phyloP scores from a whole-genome alignment of 148 eudicot species.

The Heliamphora exappendiculata region DNA sequence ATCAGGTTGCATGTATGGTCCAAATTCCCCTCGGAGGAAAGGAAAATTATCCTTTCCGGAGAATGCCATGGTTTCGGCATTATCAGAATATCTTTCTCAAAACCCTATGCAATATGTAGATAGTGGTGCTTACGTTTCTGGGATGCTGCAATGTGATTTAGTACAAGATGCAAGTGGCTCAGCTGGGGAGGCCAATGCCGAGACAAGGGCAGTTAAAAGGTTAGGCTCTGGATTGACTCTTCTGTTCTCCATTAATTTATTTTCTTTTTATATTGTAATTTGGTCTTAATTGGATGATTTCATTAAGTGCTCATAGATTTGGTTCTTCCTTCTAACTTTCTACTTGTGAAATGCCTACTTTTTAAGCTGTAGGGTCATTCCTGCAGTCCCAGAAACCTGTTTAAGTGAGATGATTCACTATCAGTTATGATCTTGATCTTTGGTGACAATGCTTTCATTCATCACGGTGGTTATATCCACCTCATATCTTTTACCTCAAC shows the following conservation, averaged over 20 bases:
- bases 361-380: neutral
- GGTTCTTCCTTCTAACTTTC: neutral
- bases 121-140: constrained; percentile 23
- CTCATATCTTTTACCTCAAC: neutral
- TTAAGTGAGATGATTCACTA: neutral
- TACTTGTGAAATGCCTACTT: neutral
- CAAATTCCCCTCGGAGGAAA: constrained; percentile 62
- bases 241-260: neutral
- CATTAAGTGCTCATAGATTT: neutral
- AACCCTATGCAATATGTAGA: constrained; percentile 25
- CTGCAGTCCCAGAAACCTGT: neutral
- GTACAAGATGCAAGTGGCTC: constrained; percentile 20
- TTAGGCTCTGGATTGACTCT: constrained; percentile 13
- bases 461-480: neutral
- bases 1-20: constrained; percentile 52
- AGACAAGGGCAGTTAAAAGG: constrained; percentile 40
- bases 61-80: constrained; percentile 39
- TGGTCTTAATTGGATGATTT: neutral
- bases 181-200: constrained; percentile 29
- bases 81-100: constrained; percentile 41
- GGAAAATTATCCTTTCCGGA: constrained; percentile 31
- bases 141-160: constrained; percentile 21
- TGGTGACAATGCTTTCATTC: neutral
- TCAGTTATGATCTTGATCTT: neutral
- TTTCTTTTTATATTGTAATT: neutral